Evolutionary conservation across 2,329 filamentous ascomycete species (phyloP), one percentile per base, ranked within the genome.

Genomic region (Colletotrichum sansevieriae): DNA sequence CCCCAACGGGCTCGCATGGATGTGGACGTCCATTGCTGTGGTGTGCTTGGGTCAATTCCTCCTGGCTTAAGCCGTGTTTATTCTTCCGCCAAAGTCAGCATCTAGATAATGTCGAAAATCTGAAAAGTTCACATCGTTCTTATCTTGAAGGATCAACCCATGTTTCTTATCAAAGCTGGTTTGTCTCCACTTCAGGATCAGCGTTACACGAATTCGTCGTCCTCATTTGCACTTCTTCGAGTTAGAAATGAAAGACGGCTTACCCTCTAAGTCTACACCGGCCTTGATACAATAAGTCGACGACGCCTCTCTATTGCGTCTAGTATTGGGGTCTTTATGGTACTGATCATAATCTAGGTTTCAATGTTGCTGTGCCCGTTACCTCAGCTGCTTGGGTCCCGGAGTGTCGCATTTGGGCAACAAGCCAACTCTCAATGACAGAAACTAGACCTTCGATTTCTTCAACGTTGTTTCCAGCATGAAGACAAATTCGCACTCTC

Each of bases 401-500:
- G 12, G 35, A 7, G 13, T 68, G 33, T 12, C 22, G 44, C n/a
- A 39, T 56, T 22, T 56, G 65, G 18, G 55, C 43, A 3, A 56
- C 47, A 15, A 68, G 41, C 89, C 89, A 91, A 1, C 74, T 71
- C 54, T 80, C 78, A 9, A 91, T 83, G 0, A 78, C 80, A 8
- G 70, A 75, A 0, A 86, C 80, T 22, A 92, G 75, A 0, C 80
- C 82, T 5, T 89, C 82, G 0, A 92, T 81, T 66, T 93, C 83
- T 4, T 81, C 78, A 7, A 79, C 68, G 0, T 87, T 90, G 70
- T 93, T 93, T 0, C 85, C 88, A 0, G 90, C 88, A 77, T 93
- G 91, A 2, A 93, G 75, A 76, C 90, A 92, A 0, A 93, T 81
- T 9, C 91, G 80, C 0, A 93, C 86, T 11, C 91, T 81, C 75